Percentiles rank a stretch among this genome's conserved stretches.
phyloP scores from a whole-genome alignment of 306 rosid species.

The Amphicarpaea edgeworthii region DNA sequence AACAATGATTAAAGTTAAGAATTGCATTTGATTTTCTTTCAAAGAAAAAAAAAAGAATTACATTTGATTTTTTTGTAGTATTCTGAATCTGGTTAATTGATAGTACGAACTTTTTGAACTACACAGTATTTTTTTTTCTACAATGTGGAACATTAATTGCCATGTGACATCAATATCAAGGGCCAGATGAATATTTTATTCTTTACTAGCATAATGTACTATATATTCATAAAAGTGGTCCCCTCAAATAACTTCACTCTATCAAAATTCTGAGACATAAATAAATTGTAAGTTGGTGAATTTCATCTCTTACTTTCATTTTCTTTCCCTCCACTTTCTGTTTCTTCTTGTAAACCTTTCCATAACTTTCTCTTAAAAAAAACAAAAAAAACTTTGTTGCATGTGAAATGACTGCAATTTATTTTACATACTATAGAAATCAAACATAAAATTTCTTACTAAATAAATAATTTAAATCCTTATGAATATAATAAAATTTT shows the following conservation, averaged over 20 bases:
- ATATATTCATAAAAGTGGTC: conserved; percentile 16
- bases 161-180: conserved; percentile 13
- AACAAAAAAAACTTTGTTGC: too few relatives aligned
- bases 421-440: too few relatives aligned
- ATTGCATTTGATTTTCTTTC: too few relatives aligned
- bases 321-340: not conserved
- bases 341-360: not conserved
- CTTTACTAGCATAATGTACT: not conserved
- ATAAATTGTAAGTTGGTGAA: not conserved
- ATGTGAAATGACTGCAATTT: too few relatives aligned
- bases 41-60: too few relatives aligned
- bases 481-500: too few relatives aligned
- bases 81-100: not conserved
- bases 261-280: conserved; percentile 6
- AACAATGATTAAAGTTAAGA: too few relatives aligned
- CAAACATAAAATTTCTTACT: too few relatives aligned
- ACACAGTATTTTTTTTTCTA: not conserved
- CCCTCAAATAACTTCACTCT: not conserved
- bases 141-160: not conserved
- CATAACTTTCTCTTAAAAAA: too few relatives aligned
- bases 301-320: not conserved
- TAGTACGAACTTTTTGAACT: not conserved
- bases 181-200: conserved; percentile 24
- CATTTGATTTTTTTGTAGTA: not conserved
- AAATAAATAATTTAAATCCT: too few relatives aligned